A percentile compares a stretch with the other conserved stretches of the same genome.
Conservation (phyloP, 306 rosid genomes). For the Lupinus albus region DNA sequence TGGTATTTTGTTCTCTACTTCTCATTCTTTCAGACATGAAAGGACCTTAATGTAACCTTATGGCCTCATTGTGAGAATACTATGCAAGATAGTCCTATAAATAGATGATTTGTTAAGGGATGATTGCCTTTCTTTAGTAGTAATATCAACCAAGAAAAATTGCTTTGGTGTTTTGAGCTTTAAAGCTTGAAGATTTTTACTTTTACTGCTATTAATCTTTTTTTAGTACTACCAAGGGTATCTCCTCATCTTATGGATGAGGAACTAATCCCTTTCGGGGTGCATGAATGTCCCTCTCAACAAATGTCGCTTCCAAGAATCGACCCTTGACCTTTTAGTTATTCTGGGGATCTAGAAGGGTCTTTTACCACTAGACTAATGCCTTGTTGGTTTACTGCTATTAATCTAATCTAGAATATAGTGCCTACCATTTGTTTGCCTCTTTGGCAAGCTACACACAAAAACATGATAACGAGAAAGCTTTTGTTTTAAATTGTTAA, state of each 20-base stretch:
- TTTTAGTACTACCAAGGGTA: too few species aligned
- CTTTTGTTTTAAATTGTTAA: slow-evolving; percentile 7
- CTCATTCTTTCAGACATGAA: slow-evolving; percentile 34
- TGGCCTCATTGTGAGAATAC: not conserved
- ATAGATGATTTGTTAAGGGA: slow-evolving; percentile 21
- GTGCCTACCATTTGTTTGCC: not conserved
- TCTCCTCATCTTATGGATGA: too few species aligned
- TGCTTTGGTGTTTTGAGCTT: not conserved
- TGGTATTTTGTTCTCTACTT: not conserved
- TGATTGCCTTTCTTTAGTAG: slow-evolving; percentile 15
- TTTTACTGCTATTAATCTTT: slow-evolving; percentile 2
- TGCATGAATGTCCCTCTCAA: too few species aligned
- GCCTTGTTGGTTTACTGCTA: too few species aligned
- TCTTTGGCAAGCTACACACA: too few species aligned
- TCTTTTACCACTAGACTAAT: too few species aligned
- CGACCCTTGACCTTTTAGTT: too few species aligned
- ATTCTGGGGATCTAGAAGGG: too few species aligned
- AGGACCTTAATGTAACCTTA: not conserved
- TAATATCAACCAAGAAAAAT: slow-evolving; percentile 1
- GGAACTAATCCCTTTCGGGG: too few species aligned
- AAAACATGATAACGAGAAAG: slow-evolving; percentile 8
- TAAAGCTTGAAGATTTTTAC: too few species aligned
- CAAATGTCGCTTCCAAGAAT: too few species aligned
- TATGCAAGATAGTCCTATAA: slow-evolving; percentile 27
- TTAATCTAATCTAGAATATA: slow-evolving; percentile 16